Conservation (phyloP, 148 eudicot species). For the Cornus florida region DNA sequence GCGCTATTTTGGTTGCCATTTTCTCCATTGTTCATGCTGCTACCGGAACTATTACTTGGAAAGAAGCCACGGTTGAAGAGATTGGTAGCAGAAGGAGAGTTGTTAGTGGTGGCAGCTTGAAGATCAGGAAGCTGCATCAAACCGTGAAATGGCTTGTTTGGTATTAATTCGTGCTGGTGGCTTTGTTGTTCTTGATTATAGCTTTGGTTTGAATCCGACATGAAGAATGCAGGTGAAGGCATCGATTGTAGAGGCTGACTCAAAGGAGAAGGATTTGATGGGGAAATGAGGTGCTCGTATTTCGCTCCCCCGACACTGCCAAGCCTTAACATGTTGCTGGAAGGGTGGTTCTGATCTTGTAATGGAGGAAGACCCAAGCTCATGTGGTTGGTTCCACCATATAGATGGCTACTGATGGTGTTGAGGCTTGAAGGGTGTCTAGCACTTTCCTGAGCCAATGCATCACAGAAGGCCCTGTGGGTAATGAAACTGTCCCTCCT, state of each 20-base stretch:
- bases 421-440: slow-evolving; percentile 41
- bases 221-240: slow-evolving; percentile 17
- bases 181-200: slow-evolving; percentile 6
- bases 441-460: slow-evolving; percentile 65
- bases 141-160: slow-evolving; percentile 24
- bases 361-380: slow-evolving; percentile 11
- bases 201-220: slow-evolving; percentile 17
- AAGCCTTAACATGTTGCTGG: slow-evolving; percentile 17
- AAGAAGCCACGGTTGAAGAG: slow-evolving; percentile 27
- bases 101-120: slow-evolving; percentile 6
- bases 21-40: not conserved
- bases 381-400: slow-evolving; percentile 16
- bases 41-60: not conserved
- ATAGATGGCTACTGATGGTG: slow-evolving; percentile 39
- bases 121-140: slow-evolving; percentile 32
- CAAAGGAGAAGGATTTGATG: not conserved
- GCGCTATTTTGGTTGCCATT: slow-evolving; percentile 2
- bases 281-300: slow-evolving; percentile 9
- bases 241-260: slow-evolving; percentile 10
- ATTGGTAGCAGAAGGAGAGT: slow-evolving; percentile 7
- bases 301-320: slow-evolving; percentile 12
- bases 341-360: slow-evolving; percentile 9
- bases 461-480: slow-evolving; percentile 72
- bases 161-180: slow-evolving; percentile 10
- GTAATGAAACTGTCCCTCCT: slow-evolving; percentile 79